Conservation (phyloP, 2,329 filamentous ascomycete genomes). For the Fusarium redolens region DNA sequence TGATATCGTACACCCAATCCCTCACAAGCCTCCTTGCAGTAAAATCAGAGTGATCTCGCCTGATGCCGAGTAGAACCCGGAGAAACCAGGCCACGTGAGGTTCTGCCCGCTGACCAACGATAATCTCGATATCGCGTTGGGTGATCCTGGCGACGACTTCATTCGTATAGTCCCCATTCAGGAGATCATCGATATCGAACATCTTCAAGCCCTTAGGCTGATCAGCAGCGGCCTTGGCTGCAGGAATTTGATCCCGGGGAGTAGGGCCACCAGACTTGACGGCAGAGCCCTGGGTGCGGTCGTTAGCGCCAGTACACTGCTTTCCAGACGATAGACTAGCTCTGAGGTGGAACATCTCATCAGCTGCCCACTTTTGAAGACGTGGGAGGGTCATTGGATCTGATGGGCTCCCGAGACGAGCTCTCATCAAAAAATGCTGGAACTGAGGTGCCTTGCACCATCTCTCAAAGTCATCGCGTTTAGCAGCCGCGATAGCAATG, state of each 20-base stretch:
- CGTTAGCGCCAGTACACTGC: neutral
- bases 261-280: neutral
- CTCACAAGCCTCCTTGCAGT: too few species aligned
- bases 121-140: too few species aligned
- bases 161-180: too few species aligned
- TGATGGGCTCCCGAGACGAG: neutral
- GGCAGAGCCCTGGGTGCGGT: neutral
- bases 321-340: neutral
- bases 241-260: neutral
- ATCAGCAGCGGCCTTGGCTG: too few species aligned
- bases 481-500: neutral
- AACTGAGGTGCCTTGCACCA: neutral
- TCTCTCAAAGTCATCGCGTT: neutral
- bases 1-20: too few species aligned
- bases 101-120: too few species aligned
- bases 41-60: too few species aligned
- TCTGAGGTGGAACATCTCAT: neutral
- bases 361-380: neutral
- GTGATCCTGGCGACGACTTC: too few species aligned
- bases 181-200: too few species aligned
- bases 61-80: too few species aligned
- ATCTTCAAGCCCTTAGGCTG: too few species aligned
- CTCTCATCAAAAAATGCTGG: neutral
- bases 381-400: neutral
- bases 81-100: too few species aligned